Conservation (phyloP, 2,329 filamentous ascomycete species). For the Pseudocercospora ulei region DNA sequence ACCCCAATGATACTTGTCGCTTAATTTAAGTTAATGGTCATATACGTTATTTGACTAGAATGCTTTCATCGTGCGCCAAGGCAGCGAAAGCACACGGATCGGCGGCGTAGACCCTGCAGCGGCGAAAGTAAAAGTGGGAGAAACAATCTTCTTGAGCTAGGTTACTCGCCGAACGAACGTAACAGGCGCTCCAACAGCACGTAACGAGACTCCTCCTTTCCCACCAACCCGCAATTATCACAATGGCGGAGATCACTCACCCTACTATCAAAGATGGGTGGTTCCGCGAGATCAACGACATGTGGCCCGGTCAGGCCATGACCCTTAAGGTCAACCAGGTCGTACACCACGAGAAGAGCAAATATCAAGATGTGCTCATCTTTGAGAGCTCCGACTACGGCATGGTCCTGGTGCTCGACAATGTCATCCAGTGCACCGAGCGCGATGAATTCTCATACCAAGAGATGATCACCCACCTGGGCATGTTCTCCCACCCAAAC, state of each 20-base stretch:
- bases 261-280: slow-evolving; percentile 91
- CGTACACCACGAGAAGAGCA: slow-evolving; percentile 96
- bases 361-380: slow-evolving; percentile 98
- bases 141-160: no score
- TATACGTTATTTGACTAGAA: no score
- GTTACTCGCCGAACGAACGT: no score
- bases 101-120: no score
- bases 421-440: slow-evolving; percentile 98
- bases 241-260: slow-evolving; percentile 62
- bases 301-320: slow-evolving; percentile 99
- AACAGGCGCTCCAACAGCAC: no score
- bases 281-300: slow-evolving; percentile 97
- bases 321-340: slow-evolving; percentile 96
- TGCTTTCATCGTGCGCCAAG: no score
- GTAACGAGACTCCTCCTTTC: no score
- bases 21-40: no score
- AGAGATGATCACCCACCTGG: slow-evolving; percentile 99
- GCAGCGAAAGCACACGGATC: no score
- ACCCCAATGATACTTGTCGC: no score
- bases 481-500: slow-evolving; percentile 96
- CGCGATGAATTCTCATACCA: slow-evolving; percentile 95
- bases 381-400: slow-evolving; percentile 98
- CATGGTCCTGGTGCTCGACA: slow-evolving; percentile 92
- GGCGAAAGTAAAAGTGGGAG: no score
- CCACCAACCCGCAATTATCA: slow-evolving; percentile 18